Percentiles rank a stretch among this genome's conserved stretches.
Evolutionary conservation across 73 alveolate species (phyloP).

Genomic region (Paramecium biaurelia): DNA sequence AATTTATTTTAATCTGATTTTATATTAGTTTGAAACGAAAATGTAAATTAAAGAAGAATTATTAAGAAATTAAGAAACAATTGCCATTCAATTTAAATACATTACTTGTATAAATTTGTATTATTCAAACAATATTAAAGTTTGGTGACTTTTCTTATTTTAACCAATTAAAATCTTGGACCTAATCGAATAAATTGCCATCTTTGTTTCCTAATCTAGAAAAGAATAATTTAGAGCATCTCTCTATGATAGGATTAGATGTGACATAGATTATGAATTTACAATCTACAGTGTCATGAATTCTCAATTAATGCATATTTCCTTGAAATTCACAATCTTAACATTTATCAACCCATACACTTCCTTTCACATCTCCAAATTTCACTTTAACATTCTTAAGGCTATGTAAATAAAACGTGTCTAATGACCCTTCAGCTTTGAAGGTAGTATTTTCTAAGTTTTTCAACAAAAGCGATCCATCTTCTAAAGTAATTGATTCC

Average conservation of each 20-base stretch:
- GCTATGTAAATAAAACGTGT: slow-evolving; percentile 28
- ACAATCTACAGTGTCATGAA: slow-evolving; percentile 81
- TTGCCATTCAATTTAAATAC: neutral
- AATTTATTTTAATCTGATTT: no score
- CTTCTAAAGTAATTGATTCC: neutral
- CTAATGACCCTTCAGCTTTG: neutral
- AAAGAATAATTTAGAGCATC: slow-evolving; percentile 81
- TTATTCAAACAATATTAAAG: neutral
- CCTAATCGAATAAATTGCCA: slow-evolving; percentile 27
- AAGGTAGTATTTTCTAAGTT: neutral
- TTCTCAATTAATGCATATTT: slow-evolving; percentile 81
- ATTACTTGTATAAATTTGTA: neutral
- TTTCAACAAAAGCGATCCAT: neutral
- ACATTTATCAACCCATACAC: slow-evolving; percentile 48
- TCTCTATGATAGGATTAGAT: slow-evolving; percentile 91
- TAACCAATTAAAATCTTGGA: slow-evolving; percentile 63
- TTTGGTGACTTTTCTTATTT: slow-evolving; percentile 62
- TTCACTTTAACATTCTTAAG: neutral
- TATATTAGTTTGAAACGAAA: no score
- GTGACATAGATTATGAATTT: slow-evolving; percentile 81
- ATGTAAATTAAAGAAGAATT: no score
- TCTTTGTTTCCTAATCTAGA: slow-evolving; percentile 5
- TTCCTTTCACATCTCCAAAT: slow-evolving; percentile 17
- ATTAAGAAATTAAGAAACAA: neutral
- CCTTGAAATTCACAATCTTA: neutral